Evolutionary conservation across 2,329 filamentous ascomycete species (phyloP).

Genomic region (Curvularia eragrostidis): DNA sequence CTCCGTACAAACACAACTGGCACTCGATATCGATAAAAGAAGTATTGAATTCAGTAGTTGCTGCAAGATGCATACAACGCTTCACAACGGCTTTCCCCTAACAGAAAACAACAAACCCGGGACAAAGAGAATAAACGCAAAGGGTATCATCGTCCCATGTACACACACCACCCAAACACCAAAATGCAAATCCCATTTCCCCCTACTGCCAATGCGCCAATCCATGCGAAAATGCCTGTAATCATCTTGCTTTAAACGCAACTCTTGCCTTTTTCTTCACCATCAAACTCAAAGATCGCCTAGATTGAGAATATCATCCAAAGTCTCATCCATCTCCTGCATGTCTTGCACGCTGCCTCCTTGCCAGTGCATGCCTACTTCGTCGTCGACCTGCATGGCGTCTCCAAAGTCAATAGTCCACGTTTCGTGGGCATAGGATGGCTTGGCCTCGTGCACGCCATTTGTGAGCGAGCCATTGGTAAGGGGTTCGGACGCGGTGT

Average conservation of each 20-base stretch:
- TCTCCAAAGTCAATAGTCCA: slow-evolving; percentile 38
- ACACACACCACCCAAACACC: slow-evolving; percentile 10
- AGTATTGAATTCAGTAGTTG: neutral
- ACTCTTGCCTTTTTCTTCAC: neutral
- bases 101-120: neutral
- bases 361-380: slow-evolving; percentile 47
- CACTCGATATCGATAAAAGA: neutral
- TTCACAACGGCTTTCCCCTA: too few species aligned
- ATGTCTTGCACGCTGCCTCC: slow-evolving; percentile 47
- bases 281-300: slow-evolving; percentile 24
- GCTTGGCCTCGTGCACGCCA: slow-evolving; percentile 16
- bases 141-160: slow-evolving; percentile 31
- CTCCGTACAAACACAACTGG: neutral
- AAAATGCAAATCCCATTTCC: slow-evolving; percentile 8
- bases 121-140: slow-evolving; percentile 11
- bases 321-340: slow-evolving; percentile 39
- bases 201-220: neutral
- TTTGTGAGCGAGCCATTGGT: slow-evolving; percentile 16
- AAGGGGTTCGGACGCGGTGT: slow-evolving; percentile 10
- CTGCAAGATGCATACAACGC: neutral
- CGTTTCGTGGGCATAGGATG: slow-evolving; percentile 11
- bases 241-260: neutral
- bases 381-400: slow-evolving; percentile 36
- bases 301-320: slow-evolving; percentile 51
- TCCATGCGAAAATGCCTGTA: neutral